These are phyloP conservation scores for Coemansia sp. DNA, from an alignment of 192 early-diverging fungal species.

Conservation along the genomic window DNA sequence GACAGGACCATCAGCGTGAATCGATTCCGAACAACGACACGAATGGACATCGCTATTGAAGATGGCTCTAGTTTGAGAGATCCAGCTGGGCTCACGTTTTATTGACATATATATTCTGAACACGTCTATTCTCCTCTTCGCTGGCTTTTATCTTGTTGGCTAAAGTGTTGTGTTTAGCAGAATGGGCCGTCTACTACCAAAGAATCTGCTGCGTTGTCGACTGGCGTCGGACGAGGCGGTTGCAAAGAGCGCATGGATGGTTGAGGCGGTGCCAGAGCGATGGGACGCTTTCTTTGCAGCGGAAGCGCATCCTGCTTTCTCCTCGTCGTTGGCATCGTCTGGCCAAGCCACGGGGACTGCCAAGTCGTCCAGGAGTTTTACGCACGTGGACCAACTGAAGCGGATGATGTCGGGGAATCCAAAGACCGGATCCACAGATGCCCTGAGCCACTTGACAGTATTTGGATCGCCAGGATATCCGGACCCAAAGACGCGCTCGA, in stretches of 20 bases:
- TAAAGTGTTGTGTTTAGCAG: conserved; percentile 22
- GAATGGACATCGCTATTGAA: conserved; percentile 3
- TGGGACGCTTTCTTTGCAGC: neutral
- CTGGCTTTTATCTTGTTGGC: neutral
- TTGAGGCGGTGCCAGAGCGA: neutral
- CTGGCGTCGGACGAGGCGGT: neutral
- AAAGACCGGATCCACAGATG: conserved; percentile 82
- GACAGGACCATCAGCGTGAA: neutral
- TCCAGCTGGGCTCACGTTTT: no score
- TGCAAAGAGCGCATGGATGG: neutral
- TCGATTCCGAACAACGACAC: neutral
- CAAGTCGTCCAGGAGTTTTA: conserved; percentile 66
- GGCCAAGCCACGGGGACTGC: conserved; percentile 30
- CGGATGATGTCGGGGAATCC: conserved; percentile 90
- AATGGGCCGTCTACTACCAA: conserved; percentile 22
- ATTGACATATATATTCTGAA: no score
- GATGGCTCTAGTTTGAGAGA: no score
- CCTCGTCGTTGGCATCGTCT: conserved; percentile 36
- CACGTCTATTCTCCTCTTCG: neutral
- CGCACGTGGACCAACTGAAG: conserved; percentile 94
- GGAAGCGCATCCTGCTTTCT: neutral
- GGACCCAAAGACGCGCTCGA: conserved; percentile 72
- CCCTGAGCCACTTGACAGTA: conserved; percentile 83
- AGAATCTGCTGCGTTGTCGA: conserved; percentile 45
- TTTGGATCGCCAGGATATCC: conserved; percentile 93